A percentile compares a stretch with the other conserved stretches of the same genome.
Conservation (phyloP, 129 eudicot genomes). For the Heracleum sosnowskyi region DNA sequence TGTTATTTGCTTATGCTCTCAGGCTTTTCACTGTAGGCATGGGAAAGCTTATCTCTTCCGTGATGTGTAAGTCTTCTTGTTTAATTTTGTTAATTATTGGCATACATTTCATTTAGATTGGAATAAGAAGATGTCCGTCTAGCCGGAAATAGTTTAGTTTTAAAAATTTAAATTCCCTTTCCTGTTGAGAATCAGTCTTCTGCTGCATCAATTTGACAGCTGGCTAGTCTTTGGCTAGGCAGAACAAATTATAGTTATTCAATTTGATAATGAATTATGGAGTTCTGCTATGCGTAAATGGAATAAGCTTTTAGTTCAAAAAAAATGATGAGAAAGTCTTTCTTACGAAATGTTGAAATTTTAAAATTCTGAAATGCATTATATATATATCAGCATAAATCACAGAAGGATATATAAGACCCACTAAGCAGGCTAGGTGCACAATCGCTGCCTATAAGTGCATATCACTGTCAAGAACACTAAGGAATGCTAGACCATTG, state of each 20-base stretch:
- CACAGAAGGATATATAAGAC: not conserved
- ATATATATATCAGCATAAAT: not conserved
- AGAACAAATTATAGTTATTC: not conserved
- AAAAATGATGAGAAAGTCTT: not conserved
- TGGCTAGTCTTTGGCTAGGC: slow-evolving; percentile 1
- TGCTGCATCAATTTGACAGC: not conserved
- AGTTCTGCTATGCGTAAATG: not conserved
- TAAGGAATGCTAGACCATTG: not conserved
- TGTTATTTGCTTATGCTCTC: slow-evolving; percentile 15
- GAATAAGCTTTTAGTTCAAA: not conserved
- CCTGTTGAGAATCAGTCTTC: not conserved
- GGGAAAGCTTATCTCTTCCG: slow-evolving; percentile 81
- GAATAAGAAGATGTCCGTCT: not conserved
- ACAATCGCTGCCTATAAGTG: not conserved
- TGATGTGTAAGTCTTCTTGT: slow-evolving; percentile 44
- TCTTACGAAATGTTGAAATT: not conserved
- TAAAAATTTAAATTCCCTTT: not conserved
- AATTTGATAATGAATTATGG: not conserved
- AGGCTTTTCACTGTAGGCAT: slow-evolving; percentile 66
- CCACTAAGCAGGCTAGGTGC: not conserved
- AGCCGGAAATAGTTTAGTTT: not conserved
- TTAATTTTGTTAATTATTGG: not conserved
- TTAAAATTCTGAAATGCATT: not conserved
- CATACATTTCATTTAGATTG: not conserved
- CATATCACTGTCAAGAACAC: not conserved